phyloP scores from a whole-genome alignment of 169 alveolate species.

The Plasmodium inui region DNA sequence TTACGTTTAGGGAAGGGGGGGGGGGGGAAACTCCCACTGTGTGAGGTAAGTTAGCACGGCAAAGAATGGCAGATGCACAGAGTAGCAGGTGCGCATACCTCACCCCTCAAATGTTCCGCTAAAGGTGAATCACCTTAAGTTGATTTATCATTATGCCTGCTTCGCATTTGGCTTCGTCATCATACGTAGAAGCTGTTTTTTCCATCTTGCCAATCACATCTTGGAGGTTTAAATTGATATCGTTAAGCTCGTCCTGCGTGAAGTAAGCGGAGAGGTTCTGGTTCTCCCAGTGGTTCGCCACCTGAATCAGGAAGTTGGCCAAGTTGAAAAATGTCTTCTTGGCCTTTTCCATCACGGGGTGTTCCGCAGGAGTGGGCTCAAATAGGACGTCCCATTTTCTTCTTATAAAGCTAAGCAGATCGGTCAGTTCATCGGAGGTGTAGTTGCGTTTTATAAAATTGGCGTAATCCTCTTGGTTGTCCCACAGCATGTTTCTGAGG shows the following conservation, averaged over 20 bases:
- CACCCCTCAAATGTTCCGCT: not conserved
- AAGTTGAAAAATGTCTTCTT: not conserved
- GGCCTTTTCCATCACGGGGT: not conserved
- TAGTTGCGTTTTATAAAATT: constrained; percentile 11
- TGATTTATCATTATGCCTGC: not conserved
- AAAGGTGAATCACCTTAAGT: constrained; percentile 1
- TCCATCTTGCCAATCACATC: not conserved
- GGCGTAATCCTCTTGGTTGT: constrained; percentile 20
- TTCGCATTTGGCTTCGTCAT: not conserved
- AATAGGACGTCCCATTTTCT: constrained; percentile 19
- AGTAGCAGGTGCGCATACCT: not conserved
- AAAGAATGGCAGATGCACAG: not conserved
- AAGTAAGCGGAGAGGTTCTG: constrained; percentile 21
- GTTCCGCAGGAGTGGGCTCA: not conserved
- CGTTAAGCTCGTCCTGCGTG: constrained; percentile 23
- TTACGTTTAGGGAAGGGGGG: too few relatives aligned
- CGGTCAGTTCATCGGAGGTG: constrained; percentile 50
- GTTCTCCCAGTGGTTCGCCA: constrained; percentile 20
- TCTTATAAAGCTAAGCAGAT: constrained; percentile 12
- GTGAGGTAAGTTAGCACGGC: not conserved
- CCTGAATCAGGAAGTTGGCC: constrained; percentile 21
- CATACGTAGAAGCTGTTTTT: not conserved
- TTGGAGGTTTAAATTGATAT: constrained; percentile 5
- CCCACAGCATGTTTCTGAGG: constrained; percentile 17
- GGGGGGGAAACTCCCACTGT: not conserved